Base-by-base conservation (phyloP, 192 early-diverging fungal genomes). In the Coemansia sp. region DNA sequence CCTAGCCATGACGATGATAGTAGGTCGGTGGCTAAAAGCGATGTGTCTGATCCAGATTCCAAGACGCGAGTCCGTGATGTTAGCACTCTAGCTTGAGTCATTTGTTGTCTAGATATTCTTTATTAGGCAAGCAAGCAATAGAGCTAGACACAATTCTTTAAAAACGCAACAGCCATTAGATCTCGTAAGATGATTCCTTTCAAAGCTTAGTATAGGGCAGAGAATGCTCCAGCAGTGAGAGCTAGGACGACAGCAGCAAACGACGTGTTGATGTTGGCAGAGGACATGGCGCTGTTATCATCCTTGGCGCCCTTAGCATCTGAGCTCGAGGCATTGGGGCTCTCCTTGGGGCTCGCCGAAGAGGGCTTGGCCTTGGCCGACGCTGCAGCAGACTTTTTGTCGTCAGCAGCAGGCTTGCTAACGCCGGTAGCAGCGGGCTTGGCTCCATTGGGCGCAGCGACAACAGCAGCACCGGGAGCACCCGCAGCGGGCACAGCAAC, bases 221-320 rank as follows among this genome's bases (percentile, higher is more conserved):
- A 65, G 25, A 81, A 13, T 1, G 66, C 55, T 11, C 55, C 33
- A 20, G 55, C 78, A 37, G 66, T 23, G 45, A 76, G 31, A 16
- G 78, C 78, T 45, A 81, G 31, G 11, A 58, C 64, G 13, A 62
- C 56, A 2, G 73, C 78, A 16, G 73, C 73, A 20, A 75, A 23
- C 25, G 78, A 75, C 2, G 64, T 45, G 23, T 50, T 42, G 59
- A 28, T 23, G 14, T 34, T 23, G 39, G 65, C 58, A 21, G 57
- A 73, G 6, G 55, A 43, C 0, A 61, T 52, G 14, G 55, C 38
- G 39, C 41, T 61, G n/a, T 58, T 25, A 2, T 66, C 62, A 14
- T 75, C 65, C 69, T 75, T 72, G 39, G 38, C 59, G 36, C 25
- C 41, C 41, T 65, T 64, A 55, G 70, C 58, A 5, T 62, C 50